Evolutionary conservation across 257 asterid genomes (phyloP), one percentile per base, ranked within the genome.

Genomic region (Pogostemon cablin): DNA sequence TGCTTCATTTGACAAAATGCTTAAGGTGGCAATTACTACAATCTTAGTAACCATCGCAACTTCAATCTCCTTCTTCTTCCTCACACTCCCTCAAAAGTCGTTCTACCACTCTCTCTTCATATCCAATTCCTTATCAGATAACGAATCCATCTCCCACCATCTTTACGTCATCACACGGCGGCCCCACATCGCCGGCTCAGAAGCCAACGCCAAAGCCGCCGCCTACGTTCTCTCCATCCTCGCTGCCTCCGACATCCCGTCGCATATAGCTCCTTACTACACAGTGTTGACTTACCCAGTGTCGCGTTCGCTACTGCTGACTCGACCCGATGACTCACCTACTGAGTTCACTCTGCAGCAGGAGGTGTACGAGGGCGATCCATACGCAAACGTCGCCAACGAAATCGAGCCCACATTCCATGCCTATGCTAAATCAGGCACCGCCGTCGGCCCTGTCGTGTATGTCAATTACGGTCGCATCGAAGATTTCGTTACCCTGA

Each of bases 131-230:
- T 41, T 65, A 9, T 80, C 88, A 41, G 59, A 75, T 77, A 90
- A 90, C 17, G 75, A 80, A 42, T 84, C 98, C 52, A 80, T 90
- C 80, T 84, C 92, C 55, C 72, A 79, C 79, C 92, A 90, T 65
- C 96, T 92, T 5, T 81, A 75, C 69, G 65, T 42, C 54, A 84
- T 92, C 62, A 90, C 96, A 4, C 83, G 77, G 25, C 87, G 91
- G 67, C 96, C 98, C 37, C 98, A 92, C 73, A 79, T 85, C 59
- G 92, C 96, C 56, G 96, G 96, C 55, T 78, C 95, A 39, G 63
- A 84, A 52, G 95, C 96, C 17, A 95, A 96, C 41, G 76, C 74
- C 43, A 61, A 84, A 52, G 95, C 96, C 17, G 96, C 96, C 41
- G 76, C 74, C 43, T 90, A 90, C 79, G 96, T 92, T 39, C 78